phyloP scores from a whole-genome alignment of 495 filamentous ascomycete genomes.

The Penicillium verhagenii region DNA sequence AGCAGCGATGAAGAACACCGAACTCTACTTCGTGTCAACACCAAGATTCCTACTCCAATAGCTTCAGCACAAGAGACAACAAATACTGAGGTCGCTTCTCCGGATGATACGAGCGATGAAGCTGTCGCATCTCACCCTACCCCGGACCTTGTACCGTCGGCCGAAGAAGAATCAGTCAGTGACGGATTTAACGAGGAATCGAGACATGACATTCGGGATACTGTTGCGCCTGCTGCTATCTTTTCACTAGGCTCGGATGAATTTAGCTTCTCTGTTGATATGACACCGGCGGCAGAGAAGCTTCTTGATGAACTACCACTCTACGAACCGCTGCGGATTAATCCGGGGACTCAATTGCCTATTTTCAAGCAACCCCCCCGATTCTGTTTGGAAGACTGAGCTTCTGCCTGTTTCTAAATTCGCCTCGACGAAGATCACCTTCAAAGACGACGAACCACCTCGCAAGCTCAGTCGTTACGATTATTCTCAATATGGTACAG shows the following conservation, averaged over 20 bases:
- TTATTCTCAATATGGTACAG: slow-evolving; percentile 65
- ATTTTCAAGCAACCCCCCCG: slow-evolving; percentile 58
- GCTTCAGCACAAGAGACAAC: slow-evolving; percentile 15
- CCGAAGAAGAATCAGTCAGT: slow-evolving; percentile 54
- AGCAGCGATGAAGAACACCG: slow-evolving; percentile 60
- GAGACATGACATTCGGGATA: slow-evolving; percentile 37
- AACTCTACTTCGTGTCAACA: slow-evolving; percentile 63
- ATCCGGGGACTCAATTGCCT: slow-evolving; percentile 54
- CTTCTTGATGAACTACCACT: slow-evolving; percentile 83
- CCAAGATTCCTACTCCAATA: slow-evolving; percentile 32
- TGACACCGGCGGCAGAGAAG: slow-evolving; percentile 73
- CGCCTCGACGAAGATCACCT: slow-evolving; percentile 73
- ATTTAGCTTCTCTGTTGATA: slow-evolving; percentile 73
- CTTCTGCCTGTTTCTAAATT: slow-evolving; percentile 86
- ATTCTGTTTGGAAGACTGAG: slow-evolving; percentile 70
- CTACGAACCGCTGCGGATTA: slow-evolving; percentile 63
- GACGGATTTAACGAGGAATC: slow-evolving; percentile 50
- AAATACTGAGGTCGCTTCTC: slow-evolving; percentile 23
- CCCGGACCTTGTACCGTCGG: slow-evolving; percentile 69
- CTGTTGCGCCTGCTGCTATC: slow-evolving; percentile 65
- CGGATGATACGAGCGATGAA: slow-evolving; percentile 34
- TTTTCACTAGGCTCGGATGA: slow-evolving; percentile 82
- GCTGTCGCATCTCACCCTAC: slow-evolving; percentile 51
- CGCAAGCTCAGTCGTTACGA: slow-evolving; percentile 77
- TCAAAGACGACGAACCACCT: slow-evolving; percentile 63